These are phyloP conservation scores for Rhazya stricta DNA, from an alignment of 257 asterid genomes.

Conservation along the genomic window DNA sequence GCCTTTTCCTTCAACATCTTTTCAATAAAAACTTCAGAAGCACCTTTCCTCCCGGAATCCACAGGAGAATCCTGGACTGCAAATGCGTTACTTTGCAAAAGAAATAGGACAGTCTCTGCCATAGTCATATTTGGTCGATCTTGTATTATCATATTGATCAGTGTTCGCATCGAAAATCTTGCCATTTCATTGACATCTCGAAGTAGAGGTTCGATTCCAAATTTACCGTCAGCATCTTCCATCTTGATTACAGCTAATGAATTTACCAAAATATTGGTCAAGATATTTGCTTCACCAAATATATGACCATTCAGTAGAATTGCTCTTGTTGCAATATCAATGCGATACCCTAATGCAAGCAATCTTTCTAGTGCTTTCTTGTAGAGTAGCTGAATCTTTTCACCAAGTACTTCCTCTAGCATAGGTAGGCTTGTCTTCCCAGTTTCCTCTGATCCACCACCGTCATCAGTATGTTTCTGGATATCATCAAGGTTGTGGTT, in stretches of 20 bases:
- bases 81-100: not conserved
- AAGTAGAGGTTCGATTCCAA: not conserved
- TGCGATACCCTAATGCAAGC: not conserved
- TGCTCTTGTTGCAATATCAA: not conserved
- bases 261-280: not conserved
- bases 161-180: not conserved
- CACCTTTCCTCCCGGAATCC: no score
- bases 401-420: not conserved
- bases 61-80: not conserved
- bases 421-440: no score
- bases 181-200: not conserved
- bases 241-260: not conserved
- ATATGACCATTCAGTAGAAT: not conserved
- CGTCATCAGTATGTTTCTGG: not conserved
- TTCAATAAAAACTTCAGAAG: no score
- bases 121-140: not conserved
- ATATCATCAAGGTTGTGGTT: not conserved
- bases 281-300: not conserved
- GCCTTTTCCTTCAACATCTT: no score
- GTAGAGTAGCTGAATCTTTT: not conserved
- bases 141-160: not conserved
- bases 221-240: not conserved
- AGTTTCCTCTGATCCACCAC: not conserved
- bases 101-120: not conserved
- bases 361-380: not conserved